phyloP scores from a whole-genome alignment of 352 stramenopile species.

The Poterioochromonas sp. region DNA sequence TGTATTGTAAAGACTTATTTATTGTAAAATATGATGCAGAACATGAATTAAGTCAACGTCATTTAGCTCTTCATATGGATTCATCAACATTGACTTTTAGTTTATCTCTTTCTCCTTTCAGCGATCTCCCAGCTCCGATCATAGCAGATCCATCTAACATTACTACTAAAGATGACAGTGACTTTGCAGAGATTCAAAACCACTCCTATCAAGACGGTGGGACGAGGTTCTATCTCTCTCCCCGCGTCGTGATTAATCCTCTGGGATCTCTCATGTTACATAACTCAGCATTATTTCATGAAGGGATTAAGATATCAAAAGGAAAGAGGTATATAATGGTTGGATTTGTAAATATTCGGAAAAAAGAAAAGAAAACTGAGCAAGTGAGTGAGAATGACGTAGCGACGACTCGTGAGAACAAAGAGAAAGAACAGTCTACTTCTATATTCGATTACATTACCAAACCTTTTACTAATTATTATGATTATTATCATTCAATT shows the following conservation, averaged over 20 bases:
- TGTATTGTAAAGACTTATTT: no score
- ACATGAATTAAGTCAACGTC: not conserved
- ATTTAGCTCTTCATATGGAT: not conserved
- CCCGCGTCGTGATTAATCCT: not conserved
- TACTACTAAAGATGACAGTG: not conserved
- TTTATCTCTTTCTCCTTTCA: not conserved
- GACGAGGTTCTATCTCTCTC: not conserved
- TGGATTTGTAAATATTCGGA: not conserved
- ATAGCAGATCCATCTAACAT: not conserved
- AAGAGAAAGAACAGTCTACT: not conserved
- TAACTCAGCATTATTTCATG: not conserved
- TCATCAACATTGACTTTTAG: not conserved
- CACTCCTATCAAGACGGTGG: not conserved
- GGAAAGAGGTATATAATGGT: not conserved
- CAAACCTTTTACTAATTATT: no score
- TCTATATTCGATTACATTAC: no score
- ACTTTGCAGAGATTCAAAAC: not conserved
- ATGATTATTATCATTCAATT: no score
- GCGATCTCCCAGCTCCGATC: no score
- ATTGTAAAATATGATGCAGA: not conserved
- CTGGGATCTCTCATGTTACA: not conserved
- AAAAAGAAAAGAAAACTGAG: not conserved
- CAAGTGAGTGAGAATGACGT: not conserved
- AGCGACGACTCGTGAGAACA: not conserved
- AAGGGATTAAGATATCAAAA: not conserved